Evolutionary conservation across 176 grass and related monocot species (phyloP).

Genomic region (Eleusine coracana): DNA sequence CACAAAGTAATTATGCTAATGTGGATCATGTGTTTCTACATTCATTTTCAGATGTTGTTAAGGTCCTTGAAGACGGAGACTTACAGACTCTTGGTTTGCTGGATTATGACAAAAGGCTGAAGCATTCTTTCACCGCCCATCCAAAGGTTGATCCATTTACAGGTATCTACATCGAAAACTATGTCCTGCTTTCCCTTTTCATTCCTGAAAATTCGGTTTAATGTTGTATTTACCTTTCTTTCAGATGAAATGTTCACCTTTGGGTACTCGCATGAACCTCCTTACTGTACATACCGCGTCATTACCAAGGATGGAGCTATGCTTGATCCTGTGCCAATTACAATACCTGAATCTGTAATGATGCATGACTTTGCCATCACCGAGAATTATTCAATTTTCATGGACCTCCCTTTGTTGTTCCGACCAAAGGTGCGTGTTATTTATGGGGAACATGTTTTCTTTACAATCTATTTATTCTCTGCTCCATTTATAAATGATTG

Average conservation of each 20-base stretch:
- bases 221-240: constrained; percentile 34
- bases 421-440: constrained; percentile 69
- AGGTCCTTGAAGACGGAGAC: constrained; percentile 97
- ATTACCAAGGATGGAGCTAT: constrained; percentile 89
- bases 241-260: constrained; percentile 99
- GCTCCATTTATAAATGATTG: neutral
- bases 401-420: constrained; percentile 94
- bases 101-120: constrained; percentile 92
- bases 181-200: neutral
- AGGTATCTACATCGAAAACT: constrained; percentile 37
- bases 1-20: neutral
- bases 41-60: constrained; percentile 77
- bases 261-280: constrained; percentile 84
- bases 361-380: constrained; percentile 99
- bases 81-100: constrained; percentile 92
- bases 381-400: constrained; percentile 93
- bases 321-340: constrained; percentile 98
- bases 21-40: neutral
- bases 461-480: neutral
- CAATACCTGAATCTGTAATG: constrained; percentile 93
- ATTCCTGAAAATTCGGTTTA: neutral
- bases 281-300: constrained; percentile 92
- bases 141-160: constrained; percentile 97
- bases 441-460: neutral
- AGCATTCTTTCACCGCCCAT: constrained; percentile 96